phyloP scores from a whole-genome alignment of 495 filamentous ascomycete species.

The Penicillium flavigenum region DNA sequence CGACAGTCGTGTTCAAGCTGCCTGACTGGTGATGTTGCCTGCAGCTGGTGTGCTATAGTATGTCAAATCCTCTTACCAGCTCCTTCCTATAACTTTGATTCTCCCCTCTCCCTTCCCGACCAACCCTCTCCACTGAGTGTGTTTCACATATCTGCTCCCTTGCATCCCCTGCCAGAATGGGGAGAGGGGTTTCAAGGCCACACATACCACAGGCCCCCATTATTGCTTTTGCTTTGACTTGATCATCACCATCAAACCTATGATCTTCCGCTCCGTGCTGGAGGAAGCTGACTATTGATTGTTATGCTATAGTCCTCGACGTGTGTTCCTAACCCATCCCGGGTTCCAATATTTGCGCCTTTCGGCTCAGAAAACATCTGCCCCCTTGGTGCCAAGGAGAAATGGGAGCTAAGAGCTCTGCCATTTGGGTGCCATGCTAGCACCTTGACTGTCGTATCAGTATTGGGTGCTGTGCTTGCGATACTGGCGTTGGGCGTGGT shows the following conservation, averaged over 20 bases:
- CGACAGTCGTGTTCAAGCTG: slow-evolving; percentile 48
- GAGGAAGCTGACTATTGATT: slow-evolving; percentile 1
- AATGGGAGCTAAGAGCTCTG: slow-evolving; percentile 52
- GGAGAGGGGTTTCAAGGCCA: slow-evolving; percentile 4
- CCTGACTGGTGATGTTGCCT: slow-evolving; percentile 37
- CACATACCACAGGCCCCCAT: not conserved
- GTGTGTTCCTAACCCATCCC: slow-evolving; percentile 49
- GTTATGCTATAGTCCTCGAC: slow-evolving; percentile 41
- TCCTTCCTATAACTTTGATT: not conserved
- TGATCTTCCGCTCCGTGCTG: not conserved
- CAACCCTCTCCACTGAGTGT: not conserved
- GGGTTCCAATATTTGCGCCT: slow-evolving; percentile 47
- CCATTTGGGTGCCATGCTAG: slow-evolving; percentile 53
- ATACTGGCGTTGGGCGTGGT: slow-evolving; percentile 35
- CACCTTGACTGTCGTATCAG: slow-evolving; percentile 48
- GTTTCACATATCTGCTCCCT: slow-evolving; percentile 11
- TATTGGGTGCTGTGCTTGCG: slow-evolving; percentile 36
- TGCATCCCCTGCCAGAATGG: slow-evolving; percentile 5
- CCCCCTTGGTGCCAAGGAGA: slow-evolving; percentile 47
- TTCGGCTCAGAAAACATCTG: slow-evolving; percentile 46
- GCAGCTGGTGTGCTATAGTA: slow-evolving; percentile 59
- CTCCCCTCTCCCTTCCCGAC: not conserved
- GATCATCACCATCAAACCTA: not conserved
- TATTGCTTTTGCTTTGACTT: not conserved
- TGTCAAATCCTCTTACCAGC: slow-evolving; percentile 17